phyloP scores from a whole-genome alignment of 73 alveolate genomes.

The Blepharisma japonicum region DNA sequence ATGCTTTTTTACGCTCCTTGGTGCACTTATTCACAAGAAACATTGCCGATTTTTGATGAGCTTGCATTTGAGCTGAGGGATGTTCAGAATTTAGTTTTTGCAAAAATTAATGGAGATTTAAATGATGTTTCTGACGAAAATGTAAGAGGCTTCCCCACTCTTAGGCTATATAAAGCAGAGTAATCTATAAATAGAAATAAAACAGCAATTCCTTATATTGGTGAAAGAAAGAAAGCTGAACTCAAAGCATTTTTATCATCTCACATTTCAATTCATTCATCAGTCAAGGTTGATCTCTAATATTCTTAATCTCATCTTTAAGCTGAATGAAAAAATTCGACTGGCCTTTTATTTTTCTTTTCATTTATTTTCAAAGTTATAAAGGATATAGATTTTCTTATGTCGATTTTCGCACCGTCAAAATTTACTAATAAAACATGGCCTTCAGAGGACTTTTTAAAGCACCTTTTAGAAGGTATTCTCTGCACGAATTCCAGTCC shows the following conservation, averaged over 20 bases:
- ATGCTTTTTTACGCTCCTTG: constrained; percentile 20
- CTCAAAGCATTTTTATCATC: too few relatives aligned
- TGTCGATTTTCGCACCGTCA: too few relatives aligned
- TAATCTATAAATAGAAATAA: too few relatives aligned
- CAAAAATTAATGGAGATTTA: background rate
- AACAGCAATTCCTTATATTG: too few relatives aligned
- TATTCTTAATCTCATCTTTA: too few relatives aligned
- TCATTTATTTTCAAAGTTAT: too few relatives aligned
- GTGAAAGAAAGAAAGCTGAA: too few relatives aligned
- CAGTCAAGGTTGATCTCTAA: too few relatives aligned
- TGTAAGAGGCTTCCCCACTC: constrained; percentile 16
- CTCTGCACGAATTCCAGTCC: constrained; percentile 63
- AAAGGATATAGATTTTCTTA: too few relatives aligned
- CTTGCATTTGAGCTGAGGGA: constrained; percentile 10
- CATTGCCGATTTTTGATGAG: background rate
- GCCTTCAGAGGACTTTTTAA: constrained; percentile 34
- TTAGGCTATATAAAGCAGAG: constrained; percentile 5
- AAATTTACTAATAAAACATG: background rate
- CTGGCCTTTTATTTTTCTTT: too few relatives aligned
- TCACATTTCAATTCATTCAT: too few relatives aligned
- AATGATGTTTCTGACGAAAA: background rate
- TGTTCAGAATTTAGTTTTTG: background rate
- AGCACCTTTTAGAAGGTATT: background rate
- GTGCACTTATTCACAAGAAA: constrained; percentile 4
- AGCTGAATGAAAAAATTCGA: too few relatives aligned